phyloP scores from a whole-genome alignment of 169 alveolate genomes.

The Perkinsus chesapeaki region DNA sequence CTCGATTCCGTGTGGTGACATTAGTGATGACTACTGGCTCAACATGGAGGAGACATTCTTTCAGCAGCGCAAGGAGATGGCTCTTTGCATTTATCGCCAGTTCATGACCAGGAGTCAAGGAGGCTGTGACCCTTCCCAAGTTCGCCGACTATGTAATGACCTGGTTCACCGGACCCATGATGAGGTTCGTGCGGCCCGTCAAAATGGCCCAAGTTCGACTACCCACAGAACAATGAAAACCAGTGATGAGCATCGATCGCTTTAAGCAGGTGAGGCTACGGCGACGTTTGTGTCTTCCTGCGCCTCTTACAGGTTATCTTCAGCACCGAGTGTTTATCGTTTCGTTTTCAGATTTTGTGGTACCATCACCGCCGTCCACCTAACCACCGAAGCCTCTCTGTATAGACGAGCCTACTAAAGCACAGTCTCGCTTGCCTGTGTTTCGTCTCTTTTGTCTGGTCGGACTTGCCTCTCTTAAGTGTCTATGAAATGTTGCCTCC shows the following conservation, averaged over 20 bases:
- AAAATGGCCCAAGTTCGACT: neutral
- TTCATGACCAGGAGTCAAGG: neutral
- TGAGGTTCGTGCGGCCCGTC: neutral
- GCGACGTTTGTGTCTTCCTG: no score
- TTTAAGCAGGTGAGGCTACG: neutral
- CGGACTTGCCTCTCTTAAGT: no score
- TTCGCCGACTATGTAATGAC: neutral
- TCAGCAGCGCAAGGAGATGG: neutral
- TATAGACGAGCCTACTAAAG: no score
- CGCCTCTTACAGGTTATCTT: no score
- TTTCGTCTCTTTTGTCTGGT: no score
- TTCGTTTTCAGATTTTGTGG: no score
- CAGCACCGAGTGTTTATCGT: no score
- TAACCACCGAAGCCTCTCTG: no score
- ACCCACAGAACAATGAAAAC: neutral
- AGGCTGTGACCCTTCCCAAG: neutral
- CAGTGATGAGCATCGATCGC: neutral
- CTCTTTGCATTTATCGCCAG: neutral
- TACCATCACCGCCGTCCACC: no score
- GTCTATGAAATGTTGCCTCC: no score
- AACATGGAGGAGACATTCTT: neutral
- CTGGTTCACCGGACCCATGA: neutral
- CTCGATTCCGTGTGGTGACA: neutral
- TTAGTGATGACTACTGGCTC: neutral
- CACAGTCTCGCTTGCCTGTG: no score